phyloP scores from a whole-genome alignment of 148 eudicot genomes.

The Rhododendron williamsianum region DNA sequence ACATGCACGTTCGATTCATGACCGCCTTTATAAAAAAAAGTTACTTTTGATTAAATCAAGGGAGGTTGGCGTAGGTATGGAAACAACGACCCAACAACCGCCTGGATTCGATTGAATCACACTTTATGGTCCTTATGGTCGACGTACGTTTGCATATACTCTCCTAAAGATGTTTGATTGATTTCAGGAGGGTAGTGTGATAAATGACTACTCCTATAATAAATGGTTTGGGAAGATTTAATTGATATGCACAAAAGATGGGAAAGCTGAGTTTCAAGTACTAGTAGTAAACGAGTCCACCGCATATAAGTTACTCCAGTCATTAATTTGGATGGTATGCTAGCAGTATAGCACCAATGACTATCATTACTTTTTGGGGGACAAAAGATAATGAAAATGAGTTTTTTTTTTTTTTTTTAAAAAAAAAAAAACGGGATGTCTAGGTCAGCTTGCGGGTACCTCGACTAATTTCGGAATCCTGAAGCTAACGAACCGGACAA shows the following conservation, averaged over 20 bases:
- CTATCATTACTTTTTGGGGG: background rate
- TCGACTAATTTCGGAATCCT: too few species aligned
- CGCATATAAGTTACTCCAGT: background rate
- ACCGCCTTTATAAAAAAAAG: background rate
- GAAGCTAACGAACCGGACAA: too few species aligned
- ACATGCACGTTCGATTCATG: background rate
- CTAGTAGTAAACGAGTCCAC: background rate
- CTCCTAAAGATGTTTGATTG: background rate
- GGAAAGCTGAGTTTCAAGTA: background rate
- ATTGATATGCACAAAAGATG: background rate
- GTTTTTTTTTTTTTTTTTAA: too few species aligned
- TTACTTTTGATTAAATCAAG: background rate
- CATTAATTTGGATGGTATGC: background rate
- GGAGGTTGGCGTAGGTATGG: background rate
- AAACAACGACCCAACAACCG: background rate
- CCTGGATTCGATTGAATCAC: background rate
- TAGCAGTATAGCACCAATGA: background rate
- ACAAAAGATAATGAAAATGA: background rate
- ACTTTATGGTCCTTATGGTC: background rate
- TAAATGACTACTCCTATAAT: background rate
- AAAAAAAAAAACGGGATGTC: too few species aligned
- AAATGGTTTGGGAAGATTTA: background rate
- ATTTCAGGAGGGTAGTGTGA: background rate
- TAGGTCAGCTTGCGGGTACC: too few species aligned
- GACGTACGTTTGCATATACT: background rate